A percentile compares a stretch with the other conserved stretches of the same genome.
Conservation (phyloP, 176 grass and related monocot species). For the Bothriochloa decipiens region DNA sequence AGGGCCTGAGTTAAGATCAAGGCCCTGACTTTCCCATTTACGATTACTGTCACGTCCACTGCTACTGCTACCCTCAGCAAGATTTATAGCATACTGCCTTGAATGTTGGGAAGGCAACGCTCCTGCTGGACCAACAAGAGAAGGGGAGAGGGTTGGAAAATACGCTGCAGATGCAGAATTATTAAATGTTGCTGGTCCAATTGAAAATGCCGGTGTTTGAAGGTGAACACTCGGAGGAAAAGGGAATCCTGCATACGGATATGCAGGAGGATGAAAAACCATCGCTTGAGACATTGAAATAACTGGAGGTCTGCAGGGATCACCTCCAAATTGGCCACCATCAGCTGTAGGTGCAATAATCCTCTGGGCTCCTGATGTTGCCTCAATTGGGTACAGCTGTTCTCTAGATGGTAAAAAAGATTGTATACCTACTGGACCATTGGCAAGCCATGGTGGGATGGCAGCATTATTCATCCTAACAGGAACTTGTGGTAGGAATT, state of each 20-base stretch:
- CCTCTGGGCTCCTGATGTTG: slow-evolving; percentile 56
- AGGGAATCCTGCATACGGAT: slow-evolving; percentile 70
- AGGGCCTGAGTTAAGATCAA: slow-evolving; percentile 92
- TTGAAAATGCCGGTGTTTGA: slow-evolving; percentile 58
- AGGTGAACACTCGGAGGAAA: slow-evolving; percentile 62
- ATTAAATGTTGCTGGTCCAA: slow-evolving; percentile 56
- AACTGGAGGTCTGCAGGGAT: slow-evolving; percentile 58
- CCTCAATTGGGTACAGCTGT: slow-evolving; percentile 61
- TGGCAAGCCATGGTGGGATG: slow-evolving; percentile 63
- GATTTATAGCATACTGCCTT: slow-evolving; percentile 76
- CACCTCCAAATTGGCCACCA: slow-evolving; percentile 56
- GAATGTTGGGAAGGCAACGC: slow-evolving; percentile 60
- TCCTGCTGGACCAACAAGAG: slow-evolving; percentile 62
- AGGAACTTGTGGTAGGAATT: slow-evolving; percentile 58
- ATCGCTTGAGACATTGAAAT: slow-evolving; percentile 74
- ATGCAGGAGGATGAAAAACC: slow-evolving; percentile 68
- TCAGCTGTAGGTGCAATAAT: slow-evolving; percentile 58
- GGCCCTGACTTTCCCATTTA: slow-evolving; percentile 77
- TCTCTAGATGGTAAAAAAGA: slow-evolving; percentile 82
- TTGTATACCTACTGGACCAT: slow-evolving; percentile 66
- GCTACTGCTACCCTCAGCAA: slow-evolving; percentile 68
- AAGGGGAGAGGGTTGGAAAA: slow-evolving; percentile 53
- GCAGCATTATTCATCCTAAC: slow-evolving; percentile 67
- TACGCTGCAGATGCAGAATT: slow-evolving; percentile 57
- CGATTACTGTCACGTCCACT: slow-evolving; percentile 56